Base-by-base conservation (phyloP, 257 asterid genomes). In the Capsicum baccatum region DNA sequence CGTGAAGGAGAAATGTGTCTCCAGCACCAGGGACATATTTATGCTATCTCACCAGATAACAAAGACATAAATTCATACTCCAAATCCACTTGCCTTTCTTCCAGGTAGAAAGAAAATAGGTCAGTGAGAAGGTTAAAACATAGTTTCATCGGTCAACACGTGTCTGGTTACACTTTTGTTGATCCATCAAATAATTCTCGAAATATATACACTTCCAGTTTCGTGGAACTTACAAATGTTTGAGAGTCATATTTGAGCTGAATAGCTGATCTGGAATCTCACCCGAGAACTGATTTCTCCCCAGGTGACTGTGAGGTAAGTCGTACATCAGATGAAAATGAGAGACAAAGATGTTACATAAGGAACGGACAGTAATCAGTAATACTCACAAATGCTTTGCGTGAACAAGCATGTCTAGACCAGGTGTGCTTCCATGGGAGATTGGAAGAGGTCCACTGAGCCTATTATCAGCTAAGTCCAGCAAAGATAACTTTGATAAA, bases 401-500 rank as follows among this genome's bases (percentile, higher is more conserved):
- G 12, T 79, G 35, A 80, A 89, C 79, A 82, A 96, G 98, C 98
- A 89, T 90, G 86, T 96, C 99, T 82, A 96, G 98, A 33, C 98
- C 99, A 60, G 97, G 95, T 13, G 90, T 64, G 84, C 74, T 89
- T 84, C 92, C 93, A 63, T 6, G 80, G 47, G 99, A 96, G 85
- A 96, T 88, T 0, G 99, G 99, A 89, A 96, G 89, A 44, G 85
- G 83, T 52, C 99, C 99, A 15, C 78, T 88, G 62, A 96, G 94
- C 87, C 26, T 87, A 89, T 96, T 96, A 84, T 94, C 98, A 44
- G 98, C 98, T 81, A 96, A 47, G 88, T 96, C 99, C 83, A 96
- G 89, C 99, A 96, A 94, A 90, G 33, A 60, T 56, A 96, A 92
- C 16, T 85, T 91, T n/a, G 88, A 69, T 81, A 94, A 83, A 59